Evolutionary conservation across 192 early-diverging fungal genomes (phyloP).

Genomic region (Backusella morwellensis): DNA sequence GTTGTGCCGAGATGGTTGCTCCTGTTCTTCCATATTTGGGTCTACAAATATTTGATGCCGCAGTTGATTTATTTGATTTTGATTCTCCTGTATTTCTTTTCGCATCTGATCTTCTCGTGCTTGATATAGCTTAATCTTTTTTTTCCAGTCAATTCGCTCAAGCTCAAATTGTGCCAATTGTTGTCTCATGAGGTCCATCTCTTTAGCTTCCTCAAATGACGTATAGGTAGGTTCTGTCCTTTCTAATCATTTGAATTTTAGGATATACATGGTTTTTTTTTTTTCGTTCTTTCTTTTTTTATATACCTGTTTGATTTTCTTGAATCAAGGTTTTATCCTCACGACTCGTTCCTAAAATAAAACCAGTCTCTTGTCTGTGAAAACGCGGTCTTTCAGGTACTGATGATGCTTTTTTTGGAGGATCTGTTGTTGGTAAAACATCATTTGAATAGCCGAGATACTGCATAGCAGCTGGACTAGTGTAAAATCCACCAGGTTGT

Average conservation of each 20-base stretch:
- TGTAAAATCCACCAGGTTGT: background rate
- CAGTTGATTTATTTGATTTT: slow-evolving; percentile 1
- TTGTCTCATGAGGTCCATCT: background rate
- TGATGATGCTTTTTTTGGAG: background rate
- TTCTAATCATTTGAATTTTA: background rate
- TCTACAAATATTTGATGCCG: background rate
- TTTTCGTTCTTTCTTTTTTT: background rate
- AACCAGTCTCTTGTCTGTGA: background rate
- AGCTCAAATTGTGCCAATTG: background rate
- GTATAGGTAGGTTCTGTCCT: background rate
- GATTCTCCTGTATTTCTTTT: background rate
- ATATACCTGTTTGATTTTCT: background rate
- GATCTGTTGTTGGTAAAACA: background rate
- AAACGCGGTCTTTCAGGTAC: background rate
- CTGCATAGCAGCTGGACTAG: background rate
- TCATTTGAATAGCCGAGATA: background rate
- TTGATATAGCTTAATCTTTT: background rate
- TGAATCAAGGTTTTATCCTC: slow-evolving; percentile 1
- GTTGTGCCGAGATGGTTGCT: background rate
- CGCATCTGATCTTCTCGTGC: slow-evolving; percentile 3
- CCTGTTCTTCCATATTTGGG: background rate
- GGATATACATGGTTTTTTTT: background rate
- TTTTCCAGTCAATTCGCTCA: background rate
- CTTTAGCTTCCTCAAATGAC: background rate
- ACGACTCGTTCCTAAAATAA: background rate